Conservation (phyloP, 768 basidiomycete species). For the Chalciporus chontae region DNA sequence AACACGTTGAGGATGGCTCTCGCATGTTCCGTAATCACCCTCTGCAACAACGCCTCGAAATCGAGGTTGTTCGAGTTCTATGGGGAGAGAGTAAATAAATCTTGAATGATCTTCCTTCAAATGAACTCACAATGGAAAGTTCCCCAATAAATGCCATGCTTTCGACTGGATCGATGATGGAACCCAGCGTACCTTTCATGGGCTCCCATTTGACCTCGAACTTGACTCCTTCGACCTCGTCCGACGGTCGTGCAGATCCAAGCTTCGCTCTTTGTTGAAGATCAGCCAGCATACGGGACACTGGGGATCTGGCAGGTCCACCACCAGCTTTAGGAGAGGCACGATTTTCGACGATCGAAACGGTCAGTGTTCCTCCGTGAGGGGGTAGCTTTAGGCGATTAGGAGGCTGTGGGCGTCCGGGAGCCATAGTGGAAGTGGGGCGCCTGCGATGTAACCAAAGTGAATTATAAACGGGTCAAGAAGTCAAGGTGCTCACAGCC, state of each 20-base stretch:
- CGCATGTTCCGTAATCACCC: slow-evolving; percentile 64
- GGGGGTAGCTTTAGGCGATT: slow-evolving; percentile 46
- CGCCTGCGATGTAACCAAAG: slow-evolving; percentile 32
- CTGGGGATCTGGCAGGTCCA: slow-evolving; percentile 52
- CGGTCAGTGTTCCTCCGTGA: slow-evolving; percentile 68
- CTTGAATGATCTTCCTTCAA: not conserved
- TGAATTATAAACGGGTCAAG: not conserved
- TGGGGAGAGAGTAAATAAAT: not conserved
- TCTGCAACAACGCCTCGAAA: slow-evolving; percentile 64
- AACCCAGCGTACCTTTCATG: slow-evolving; percentile 61
- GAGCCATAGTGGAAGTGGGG: slow-evolving; percentile 29
- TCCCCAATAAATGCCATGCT: slow-evolving; percentile 38
- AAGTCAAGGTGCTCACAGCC: slow-evolving; percentile 58
- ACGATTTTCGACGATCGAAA: slow-evolving; percentile 62
- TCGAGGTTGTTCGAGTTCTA: slow-evolving; percentile 70
- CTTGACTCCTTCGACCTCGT: slow-evolving; percentile 66
- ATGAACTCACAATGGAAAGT: slow-evolving; percentile 54
- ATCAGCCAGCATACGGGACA: slow-evolving; percentile 52
- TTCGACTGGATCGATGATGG: slow-evolving; percentile 49
- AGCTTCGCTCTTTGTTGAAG: slow-evolving; percentile 66
- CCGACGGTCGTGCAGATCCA: slow-evolving; percentile 53
- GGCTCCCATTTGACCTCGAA: slow-evolving; percentile 81
- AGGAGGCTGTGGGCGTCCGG: slow-evolving; percentile 29
- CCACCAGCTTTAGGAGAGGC: slow-evolving; percentile 35
- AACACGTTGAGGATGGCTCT: slow-evolving; percentile 57